Base-by-base conservation (phyloP, 805 yeast genomes). In the Isabelozyma heimii region DNA sequence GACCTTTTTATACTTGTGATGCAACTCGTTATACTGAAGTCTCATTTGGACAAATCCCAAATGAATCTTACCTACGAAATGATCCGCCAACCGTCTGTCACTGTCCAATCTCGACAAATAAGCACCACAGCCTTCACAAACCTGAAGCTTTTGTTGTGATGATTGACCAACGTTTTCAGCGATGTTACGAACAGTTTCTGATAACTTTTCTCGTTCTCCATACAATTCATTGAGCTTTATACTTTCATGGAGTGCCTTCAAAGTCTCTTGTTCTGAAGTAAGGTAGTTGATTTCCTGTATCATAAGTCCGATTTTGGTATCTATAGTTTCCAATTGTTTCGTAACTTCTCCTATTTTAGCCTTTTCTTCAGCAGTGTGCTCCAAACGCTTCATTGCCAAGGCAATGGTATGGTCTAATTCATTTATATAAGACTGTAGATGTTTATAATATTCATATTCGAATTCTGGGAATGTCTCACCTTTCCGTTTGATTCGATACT, bases 61-160 rank as follows among this genome's bases (percentile, higher is more conserved):
- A 69, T 91, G 97, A 50, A 89, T 81, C 58, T 89, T 90, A 1
- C 98, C 98, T 20, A 84, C 69, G 62, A 89, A 91, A 65, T 91
- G 97, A 56, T 87, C 96, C 1, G 92, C 96, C 53, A 91, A 72
- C 56, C 97, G 76, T 63, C 91, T 76, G 63, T 91, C 97, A 50
- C 87, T 89, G 64, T 91, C 98, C 48, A 91, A 70, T 52, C 92
- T 73, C 8, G 96, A 87, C 37, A 92, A 71, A 60, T 86, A 90
- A 0, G 96, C 96, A 0, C 96, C 97, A 68, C 98, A 91, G 1
- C 82, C 83, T 53, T 82, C 87, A 67, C 98, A 91, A 0, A 89
- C 96, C 65, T 91, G 97, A 42, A 91, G 73, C 63, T 89, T 89
- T 59, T 91, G 97, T 60, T 88, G 96, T 1, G 94, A 89, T 10